These are phyloP conservation scores for Cantharellus anzutake DNA, from an alignment of 768 basidiomycete genomes.

Conservation along the genomic window DNA sequence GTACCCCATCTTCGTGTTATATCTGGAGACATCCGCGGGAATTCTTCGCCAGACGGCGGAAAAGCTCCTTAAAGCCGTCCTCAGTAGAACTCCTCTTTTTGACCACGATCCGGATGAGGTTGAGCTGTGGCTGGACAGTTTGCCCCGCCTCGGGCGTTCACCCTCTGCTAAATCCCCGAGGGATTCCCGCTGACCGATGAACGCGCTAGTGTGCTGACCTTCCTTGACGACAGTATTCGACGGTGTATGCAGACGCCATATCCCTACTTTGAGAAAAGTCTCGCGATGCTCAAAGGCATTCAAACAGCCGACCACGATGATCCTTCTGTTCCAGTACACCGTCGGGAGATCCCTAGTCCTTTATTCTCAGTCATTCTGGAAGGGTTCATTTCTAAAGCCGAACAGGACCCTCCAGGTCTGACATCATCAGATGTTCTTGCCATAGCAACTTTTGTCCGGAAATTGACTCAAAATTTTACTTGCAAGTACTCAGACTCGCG, in stretches of 20 bases:
- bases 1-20: constrained; percentile 19
- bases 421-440: constrained; percentile 43
- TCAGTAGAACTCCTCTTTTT: constrained; percentile 60
- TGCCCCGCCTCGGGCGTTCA: constrained; percentile 29
- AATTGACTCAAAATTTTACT: constrained; percentile 36
- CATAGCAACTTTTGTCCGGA: constrained; percentile 42
- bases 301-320: neutral
- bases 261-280: constrained; percentile 55
- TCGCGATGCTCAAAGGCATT: neutral
- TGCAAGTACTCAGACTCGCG: constrained; percentile 31
- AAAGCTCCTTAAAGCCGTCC: constrained; percentile 39
- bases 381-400: constrained; percentile 38
- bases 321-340: neutral
- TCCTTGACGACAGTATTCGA: constrained; percentile 76
- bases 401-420: constrained; percentile 35
- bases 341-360: constrained; percentile 28
- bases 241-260: constrained; percentile 70
- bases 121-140: constrained; percentile 46
- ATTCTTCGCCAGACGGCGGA: constrained; percentile 33
- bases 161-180: constrained; percentile 26
- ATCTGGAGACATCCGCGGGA: constrained; percentile 5
- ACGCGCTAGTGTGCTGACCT: constrained; percentile 30
- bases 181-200: constrained; percentile 35
- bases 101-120: constrained; percentile 58
- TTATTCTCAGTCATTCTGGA: constrained; percentile 67